Evolutionary conservation across 75 land plant species (phyloP), one percentile per base, ranked within the genome.

Genomic region (Larix kaempferi): DNA sequence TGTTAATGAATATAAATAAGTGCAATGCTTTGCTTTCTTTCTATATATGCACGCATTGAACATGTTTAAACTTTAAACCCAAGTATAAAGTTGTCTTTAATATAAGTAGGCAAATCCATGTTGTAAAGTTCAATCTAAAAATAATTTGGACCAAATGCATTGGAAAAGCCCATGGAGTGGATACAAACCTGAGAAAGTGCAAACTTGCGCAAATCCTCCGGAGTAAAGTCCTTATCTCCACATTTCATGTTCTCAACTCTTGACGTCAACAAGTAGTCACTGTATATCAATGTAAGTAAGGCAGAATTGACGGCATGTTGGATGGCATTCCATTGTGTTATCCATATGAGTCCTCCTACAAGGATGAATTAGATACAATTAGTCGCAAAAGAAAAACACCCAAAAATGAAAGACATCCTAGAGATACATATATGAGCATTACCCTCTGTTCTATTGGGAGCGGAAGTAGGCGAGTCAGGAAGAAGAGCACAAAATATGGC

Each of bases 261-360:
- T 6, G 93, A 85, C 10, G 94, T 80, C 23, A 81, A 77, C 88
- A 96, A 87, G 87, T 96, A 96, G 77, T 96, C 98, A 78, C 97
- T 94, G 84, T 90, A 96, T 67, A 96, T 35, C 35, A 85, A 78
- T 33, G 99, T 90, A 12, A 96, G 82, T 57, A 96, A 88, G 29
- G 98, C 94, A 44, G 98, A 85, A 27, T 89, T 92, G 35, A 96
- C 92, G 33, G 94, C 81, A 73, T 92, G 92, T 74, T 90, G 93
- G 11, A 92, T 78, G 3, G 90, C 57, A 82, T 89, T 85, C 98
- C 98, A 96, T 52, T 90, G 72, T 64, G 57, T 76, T 8, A 96
- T 77, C 99, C 99, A 96, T 35, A 96, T 69, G 78, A 96, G 67
- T 21, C 99, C 98, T 82, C 85, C 99, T 96, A 88, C 71, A 86